These are phyloP conservation scores for Epithele typhae DNA, from an alignment of 768 basidiomycete species.

Conservation along the genomic window DNA sequence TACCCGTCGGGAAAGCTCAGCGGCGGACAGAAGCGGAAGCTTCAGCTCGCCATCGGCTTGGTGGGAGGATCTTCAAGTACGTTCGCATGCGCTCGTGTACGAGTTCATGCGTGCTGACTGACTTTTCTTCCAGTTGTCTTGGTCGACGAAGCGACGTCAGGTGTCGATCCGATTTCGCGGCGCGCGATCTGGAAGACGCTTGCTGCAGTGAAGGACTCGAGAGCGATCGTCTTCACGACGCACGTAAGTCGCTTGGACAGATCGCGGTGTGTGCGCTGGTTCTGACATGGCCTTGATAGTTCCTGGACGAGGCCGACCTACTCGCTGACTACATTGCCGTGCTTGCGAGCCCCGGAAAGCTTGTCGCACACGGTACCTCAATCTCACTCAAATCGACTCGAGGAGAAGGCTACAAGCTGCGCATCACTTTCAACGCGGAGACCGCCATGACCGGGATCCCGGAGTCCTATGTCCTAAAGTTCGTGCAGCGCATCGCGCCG, in stretches of 20 bases:
- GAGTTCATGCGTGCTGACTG: too few species aligned
- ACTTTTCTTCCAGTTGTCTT: conserved; percentile 14
- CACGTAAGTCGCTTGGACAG: conserved; percentile 53
- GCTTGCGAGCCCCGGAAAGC: conserved; percentile 67
- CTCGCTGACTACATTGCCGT: conserved; percentile 73
- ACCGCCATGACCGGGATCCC: conserved; percentile 15
- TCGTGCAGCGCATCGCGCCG: conserved; percentile 33
- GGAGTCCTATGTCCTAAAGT: too few species aligned
- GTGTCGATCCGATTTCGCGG: conserved; percentile 77
- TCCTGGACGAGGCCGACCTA: conserved; percentile 46
- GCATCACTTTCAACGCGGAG: conserved; percentile 37
- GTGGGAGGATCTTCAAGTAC: conserved; percentile 69
- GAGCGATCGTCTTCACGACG: conserved; percentile 74
- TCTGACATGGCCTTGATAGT: too few species aligned
- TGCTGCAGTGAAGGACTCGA: conserved; percentile 60
- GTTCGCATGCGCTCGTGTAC: conserved; percentile 22
- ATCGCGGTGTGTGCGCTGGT: conserved; percentile 37
- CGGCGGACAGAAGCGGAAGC: conserved; percentile 78
- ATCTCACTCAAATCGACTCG: conserved; percentile 64
- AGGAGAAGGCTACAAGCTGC: conserved; percentile 64
- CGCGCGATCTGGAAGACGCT: conserved; percentile 75
- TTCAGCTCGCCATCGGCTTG: conserved; percentile 76
- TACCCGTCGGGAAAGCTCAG: conserved; percentile 61
- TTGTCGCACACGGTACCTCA: conserved; percentile 69
- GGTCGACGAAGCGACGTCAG: conserved; percentile 52